Evolutionary conservation across 441 rosid genomes (phyloP), one percentile per base, ranked within the genome.

Genomic region (Jatropha podagrica): DNA sequence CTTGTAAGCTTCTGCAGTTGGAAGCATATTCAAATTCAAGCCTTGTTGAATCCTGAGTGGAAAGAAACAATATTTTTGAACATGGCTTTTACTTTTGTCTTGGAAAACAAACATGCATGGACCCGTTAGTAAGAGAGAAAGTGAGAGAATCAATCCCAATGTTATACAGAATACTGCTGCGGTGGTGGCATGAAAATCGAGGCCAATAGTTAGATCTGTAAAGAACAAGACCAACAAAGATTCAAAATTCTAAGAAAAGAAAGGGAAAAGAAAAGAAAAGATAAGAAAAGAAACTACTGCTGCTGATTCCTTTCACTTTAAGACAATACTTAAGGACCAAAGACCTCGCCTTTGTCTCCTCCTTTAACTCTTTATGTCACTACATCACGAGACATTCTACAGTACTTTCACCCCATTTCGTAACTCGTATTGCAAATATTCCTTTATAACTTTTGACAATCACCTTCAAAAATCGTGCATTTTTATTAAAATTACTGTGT

Each of bases 391-490:
- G 51, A 72, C 76, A 77, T 76, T 65, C 79, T 62, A 14, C 65
- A 56, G 63, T 44, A n/a, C 78, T 75, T 80, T 75, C 52, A 51
- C 75, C 32, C 23, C 66, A 13, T 68, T 4, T 20, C 68, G 69
- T 77, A 61, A 54, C 83, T 81, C 73, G 76, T 65, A n/a, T 46
- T n/a, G 3, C 82, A 85, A 76, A 81, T 81, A 83, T 81, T 78
- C 83, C 71, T 41, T 58, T 38, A 3, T 3, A 48, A 48, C 52
- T 48, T 48, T 15, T 2, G 52, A 52, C 7, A 52, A 52, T 52
- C n/a, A 52, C 56, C 4, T 15, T 52, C 20, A 48, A 3, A 48
- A 13, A 7, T 7, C 12, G 2, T 17, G 56, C 1, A 52, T 52
- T 52, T 3, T 17, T 6, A 15, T 4, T 52, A 15, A 52, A 23